These are phyloP conservation scores for Plasmodium sp. DNA, from an alignment of 169 alveolate species.

Conservation along the genomic window DNA sequence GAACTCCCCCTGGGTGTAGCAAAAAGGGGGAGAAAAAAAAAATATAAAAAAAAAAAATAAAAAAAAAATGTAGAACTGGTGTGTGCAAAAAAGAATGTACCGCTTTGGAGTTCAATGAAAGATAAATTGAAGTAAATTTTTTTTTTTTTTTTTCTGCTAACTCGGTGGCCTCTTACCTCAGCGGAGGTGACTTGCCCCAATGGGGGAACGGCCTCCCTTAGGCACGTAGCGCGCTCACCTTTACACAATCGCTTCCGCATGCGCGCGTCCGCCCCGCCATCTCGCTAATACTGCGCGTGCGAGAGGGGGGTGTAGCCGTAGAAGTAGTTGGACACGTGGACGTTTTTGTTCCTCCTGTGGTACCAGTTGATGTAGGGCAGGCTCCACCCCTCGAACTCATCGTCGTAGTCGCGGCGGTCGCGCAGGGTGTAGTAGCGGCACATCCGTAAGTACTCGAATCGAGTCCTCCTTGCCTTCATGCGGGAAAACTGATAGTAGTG, in stretches of 20 bases:
- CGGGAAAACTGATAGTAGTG: constrained; percentile 86
- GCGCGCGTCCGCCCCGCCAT: neutral
- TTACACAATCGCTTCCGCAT: neutral
- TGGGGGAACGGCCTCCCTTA: neutral
- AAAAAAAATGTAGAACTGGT: neutral
- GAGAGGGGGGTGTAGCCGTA: constrained; percentile 51
- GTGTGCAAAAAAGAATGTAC: neutral
- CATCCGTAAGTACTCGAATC: constrained; percentile 84
- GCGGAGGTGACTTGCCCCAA: neutral
- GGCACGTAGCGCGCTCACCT: neutral
- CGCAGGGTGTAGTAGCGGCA: constrained; percentile 82
- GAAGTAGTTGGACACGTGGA: constrained; percentile 50
- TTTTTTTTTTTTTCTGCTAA: neutral
- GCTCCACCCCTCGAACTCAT: constrained; percentile 82
- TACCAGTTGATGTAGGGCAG: constrained; percentile 86
- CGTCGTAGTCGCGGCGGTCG: constrained; percentile 81
- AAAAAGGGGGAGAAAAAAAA: neutral
- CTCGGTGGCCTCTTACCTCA: neutral
- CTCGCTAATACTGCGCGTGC: constrained; percentile 6
- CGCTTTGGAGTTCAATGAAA: neutral
- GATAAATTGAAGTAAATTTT: neutral
- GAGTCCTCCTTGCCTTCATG: constrained; percentile 80
- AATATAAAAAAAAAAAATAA: neutral
- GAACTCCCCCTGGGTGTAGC: neutral
- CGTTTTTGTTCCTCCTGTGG: constrained; percentile 60